Base-by-base conservation (phyloP, 768 basidiomycete species). In the Boletellus ananas region DNA sequence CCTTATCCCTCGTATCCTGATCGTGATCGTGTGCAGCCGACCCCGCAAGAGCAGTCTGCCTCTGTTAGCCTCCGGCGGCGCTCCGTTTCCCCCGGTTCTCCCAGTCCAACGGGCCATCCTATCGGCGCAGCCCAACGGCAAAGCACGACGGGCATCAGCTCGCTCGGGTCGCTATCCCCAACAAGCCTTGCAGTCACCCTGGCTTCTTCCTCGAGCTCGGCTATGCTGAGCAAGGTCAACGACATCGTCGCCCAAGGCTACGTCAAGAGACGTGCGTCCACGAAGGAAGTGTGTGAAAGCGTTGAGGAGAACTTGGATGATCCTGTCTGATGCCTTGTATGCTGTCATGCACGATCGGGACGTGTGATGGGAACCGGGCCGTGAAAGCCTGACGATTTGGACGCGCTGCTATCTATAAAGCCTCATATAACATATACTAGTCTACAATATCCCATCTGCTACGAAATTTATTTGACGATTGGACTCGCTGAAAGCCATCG, bases 161-260 rank as follows among this genome's bases (percentile, higher is more conserved):
- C 49, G 3, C 50, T 59, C 2, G 62, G 53, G 3, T 54, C 64
- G 20, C 34, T 63, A 20, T 64, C 64, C 4, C 64, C 57, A 6
- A 64, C 57, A 17, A 56, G 55, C 36, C 54, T 66, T 0, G 61
- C 58, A 17, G 42, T 59, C 13, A 60, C 52, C 2, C 37, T 67
- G 40, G 58, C 54, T 3, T 50, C 63, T n/a, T 49, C 58, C 4
- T 46, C 62, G 27, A 68, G 59, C 40, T 39, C 31, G 31, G 65
- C 63, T 14, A 60, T 68, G 46, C 47, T 72, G 16, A 56, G 44
- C 49, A 67, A 55, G 43, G 70, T 76, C 3, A 69, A 70, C 27
- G 62, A 68, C 17, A 72, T 75, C 18, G 59, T 76, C 27, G 59
- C 64, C 18, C 59, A 52, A 47, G 68, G 75, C 7, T 71, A 73